These are phyloP conservation scores for Aspergillus sclerotialis DNA, from an alignment of 2,329 filamentous ascomycete species.

Conservation along the genomic window DNA sequence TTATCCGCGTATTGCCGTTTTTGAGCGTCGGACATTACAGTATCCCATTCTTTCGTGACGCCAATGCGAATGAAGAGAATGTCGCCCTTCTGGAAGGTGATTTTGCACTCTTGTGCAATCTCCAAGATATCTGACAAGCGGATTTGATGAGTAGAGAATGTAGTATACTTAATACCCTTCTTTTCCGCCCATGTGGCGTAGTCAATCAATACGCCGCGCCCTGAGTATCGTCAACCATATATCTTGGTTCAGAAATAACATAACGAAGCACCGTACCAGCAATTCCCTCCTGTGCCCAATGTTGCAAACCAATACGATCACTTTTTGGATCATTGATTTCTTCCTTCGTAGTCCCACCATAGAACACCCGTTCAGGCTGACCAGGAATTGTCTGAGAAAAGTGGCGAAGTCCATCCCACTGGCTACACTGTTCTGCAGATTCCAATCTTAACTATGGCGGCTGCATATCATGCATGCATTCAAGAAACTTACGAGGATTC, in stretches of 20 bases:
- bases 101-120: constrained; percentile 36
- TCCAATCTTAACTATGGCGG: constrained; percentile 1
- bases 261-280: no score
- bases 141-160: constrained; percentile 37
- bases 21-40: constrained; percentile 26
- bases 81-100: constrained; percentile 45
- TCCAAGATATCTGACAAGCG: constrained; percentile 27
- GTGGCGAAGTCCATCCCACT: constrained; percentile 48
- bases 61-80: constrained; percentile 46
- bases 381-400: constrained; percentile 38
- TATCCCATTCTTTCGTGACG: constrained; percentile 36
- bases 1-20: constrained; percentile 26
- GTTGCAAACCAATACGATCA: constrained; percentile 42
- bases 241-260: neutral
- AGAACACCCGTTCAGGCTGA: constrained; percentile 37
- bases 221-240: constrained; percentile 15
- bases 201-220: constrained; percentile 47
- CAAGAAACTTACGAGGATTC: constrained; percentile 37
- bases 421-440: constrained; percentile 40
- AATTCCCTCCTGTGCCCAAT: constrained; percentile 45
- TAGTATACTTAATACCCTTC: constrained; percentile 32
- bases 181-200: constrained; percentile 41
- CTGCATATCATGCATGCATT: neutral
- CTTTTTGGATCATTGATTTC: constrained; percentile 42
- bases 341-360: constrained; percentile 40